These are phyloP conservation scores for Chimonanthus praecox DNA, from an alignment of 164 flowering plant genomes.

Conservation along the genomic window DNA sequence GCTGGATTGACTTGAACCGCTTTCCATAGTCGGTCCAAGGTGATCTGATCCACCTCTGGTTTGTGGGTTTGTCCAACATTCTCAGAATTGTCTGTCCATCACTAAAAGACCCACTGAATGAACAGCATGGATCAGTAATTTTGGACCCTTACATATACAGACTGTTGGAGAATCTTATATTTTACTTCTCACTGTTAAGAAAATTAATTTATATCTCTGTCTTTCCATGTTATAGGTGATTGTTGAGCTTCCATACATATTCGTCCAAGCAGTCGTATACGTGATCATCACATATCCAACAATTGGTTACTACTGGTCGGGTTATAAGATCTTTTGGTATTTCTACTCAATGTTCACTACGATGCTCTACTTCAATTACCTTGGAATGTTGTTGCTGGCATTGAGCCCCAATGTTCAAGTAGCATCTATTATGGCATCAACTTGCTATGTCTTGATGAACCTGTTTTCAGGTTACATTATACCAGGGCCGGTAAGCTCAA, in stretches of 20 bases:
- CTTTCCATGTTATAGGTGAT: conserved; percentile 23
- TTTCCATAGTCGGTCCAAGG: too few species aligned
- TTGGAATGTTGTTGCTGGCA: conserved; percentile 36
- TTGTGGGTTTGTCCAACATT: too few species aligned
- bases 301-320: conserved; percentile 30
- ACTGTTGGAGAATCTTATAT: not conserved
- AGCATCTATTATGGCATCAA: conserved; percentile 29
- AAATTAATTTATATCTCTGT: not conserved
- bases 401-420: conserved; percentile 28
- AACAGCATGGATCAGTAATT: not conserved
- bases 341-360: conserved; percentile 30
- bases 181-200: not conserved
- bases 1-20: too few species aligned
- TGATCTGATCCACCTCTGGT: too few species aligned
- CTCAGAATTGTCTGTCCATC: too few species aligned
- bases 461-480: conserved; percentile 48
- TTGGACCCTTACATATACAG: not conserved
- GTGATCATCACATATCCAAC: conserved; percentile 33
- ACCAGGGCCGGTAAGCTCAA: conserved; percentile 37
- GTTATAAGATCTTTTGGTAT: conserved; percentile 35
- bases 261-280: conserved; percentile 27
- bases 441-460: conserved; percentile 33
- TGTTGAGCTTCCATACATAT: conserved; percentile 35
- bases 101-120: too few species aligned
- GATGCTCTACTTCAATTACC: conserved; percentile 30